Percentiles rank a stretch among this genome's conserved stretches.
These are phyloP conservation scores for Grosmannia serpens DNA, from an alignment of 2,329 filamentous ascomycete genomes.

Conservation along the genomic window DNA sequence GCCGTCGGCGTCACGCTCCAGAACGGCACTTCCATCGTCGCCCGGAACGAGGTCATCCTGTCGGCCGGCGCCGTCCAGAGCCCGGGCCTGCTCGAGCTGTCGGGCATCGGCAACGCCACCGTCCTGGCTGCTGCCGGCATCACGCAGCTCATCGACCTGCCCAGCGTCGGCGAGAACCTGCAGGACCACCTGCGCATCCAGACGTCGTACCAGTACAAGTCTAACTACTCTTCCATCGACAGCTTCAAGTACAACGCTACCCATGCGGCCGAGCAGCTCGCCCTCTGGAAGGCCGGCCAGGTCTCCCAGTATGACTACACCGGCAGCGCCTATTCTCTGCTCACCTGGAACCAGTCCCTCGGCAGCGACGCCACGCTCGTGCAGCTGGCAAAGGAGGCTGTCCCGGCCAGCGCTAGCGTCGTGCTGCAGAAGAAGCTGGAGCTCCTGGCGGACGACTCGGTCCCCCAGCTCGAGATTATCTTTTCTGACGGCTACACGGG, in stretches of 20 bases:
- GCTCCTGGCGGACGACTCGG: slow-evolving; percentile 23
- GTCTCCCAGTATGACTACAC: slow-evolving; percentile 28
- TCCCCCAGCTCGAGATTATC: slow-evolving; percentile 30
- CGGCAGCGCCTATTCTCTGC: slow-evolving; percentile 26
- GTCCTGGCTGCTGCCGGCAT: slow-evolving; percentile 37
- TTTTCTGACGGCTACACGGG: slow-evolving; percentile 34
- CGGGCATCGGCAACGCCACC: slow-evolving; percentile 38
- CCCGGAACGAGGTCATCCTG: slow-evolving; percentile 11
- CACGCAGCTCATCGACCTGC: slow-evolving; percentile 36
- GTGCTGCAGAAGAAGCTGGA: slow-evolving; percentile 27
- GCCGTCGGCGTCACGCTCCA: slow-evolving; percentile 16
- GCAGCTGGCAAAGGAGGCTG: not conserved
- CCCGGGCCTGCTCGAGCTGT: slow-evolving; percentile 14
- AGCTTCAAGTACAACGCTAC: slow-evolving; percentile 18
- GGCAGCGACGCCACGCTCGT: slow-evolving; percentile 18
- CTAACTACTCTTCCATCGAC: slow-evolving; percentile 21
- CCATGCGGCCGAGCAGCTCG: slow-evolving; percentile 26
- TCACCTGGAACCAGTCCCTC: slow-evolving; percentile 27
- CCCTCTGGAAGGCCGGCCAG: slow-evolving; percentile 21
- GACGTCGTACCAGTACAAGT: slow-evolving; percentile 16
- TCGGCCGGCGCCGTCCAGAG: slow-evolving; percentile 5
- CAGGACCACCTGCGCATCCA: slow-evolving; percentile 15
- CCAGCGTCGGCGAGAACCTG: slow-evolving; percentile 46
- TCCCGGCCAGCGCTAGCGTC: not conserved
- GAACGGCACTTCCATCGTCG: slow-evolving; percentile 16